Base-by-base conservation (phyloP, 257 asterid species). In the Solanum infundibuliforme region DNA sequence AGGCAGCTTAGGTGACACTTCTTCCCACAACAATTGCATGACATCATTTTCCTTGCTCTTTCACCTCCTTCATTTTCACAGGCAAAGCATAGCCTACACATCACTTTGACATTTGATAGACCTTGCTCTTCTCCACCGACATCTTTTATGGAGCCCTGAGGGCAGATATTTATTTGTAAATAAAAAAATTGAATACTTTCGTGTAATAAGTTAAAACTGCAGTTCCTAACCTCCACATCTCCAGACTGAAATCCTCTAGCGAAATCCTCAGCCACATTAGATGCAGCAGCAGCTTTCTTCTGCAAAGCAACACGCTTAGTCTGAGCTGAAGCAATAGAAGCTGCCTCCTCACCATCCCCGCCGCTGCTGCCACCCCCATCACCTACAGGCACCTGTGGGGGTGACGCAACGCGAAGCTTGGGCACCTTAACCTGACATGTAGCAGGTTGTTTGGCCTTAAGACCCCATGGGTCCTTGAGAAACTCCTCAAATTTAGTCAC, bases 1-100 rank as follows among this genome's bases (percentile, higher is more conserved):
- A 97, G 87, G 95, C 99, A 97, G 88, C 89, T 91, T 82, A 94
- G 92, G 87, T 97, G 99, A 91, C 95, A 97, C 91, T 94, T 97
- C 93, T 94, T 96, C 89, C 98, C 94, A 89, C 99, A 97, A 62
- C 88, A 91, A 90, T 91, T 96, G 95, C 99, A 97, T 77, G 99
- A 91, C 77, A 94, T 91, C 98, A 95, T 96, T 92, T 95, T 96
- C 92, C 93, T 94, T 86, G 95, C 96, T 93, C 92, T 92, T 92
- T 96, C 98, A 90, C 96, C 93, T 89, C 95, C 98, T 83, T 95
- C 98, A 90, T 90, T 93, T 93, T 95, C 99, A 43, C 98, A 99
- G 66, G 92, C 88, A 89, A 93, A 97, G 93, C 99, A 97, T 87
- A 97, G 88, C 60, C 98, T 92, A 91, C 99, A 96, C 98, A 94